Conservation (phyloP, 306 rosid genomes). For the Quercus dentata region DNA sequence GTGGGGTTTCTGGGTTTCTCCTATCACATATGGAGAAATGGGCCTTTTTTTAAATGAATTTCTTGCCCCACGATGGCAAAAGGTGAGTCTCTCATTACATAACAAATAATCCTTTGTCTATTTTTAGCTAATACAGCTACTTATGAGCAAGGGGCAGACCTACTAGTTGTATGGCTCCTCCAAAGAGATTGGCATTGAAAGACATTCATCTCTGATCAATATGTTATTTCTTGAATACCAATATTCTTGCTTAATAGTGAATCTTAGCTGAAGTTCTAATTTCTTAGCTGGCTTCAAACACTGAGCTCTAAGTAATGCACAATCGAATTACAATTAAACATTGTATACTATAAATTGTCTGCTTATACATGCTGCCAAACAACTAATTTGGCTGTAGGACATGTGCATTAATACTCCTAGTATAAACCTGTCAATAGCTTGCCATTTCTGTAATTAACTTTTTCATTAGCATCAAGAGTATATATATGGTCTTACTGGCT, state of each 20-base stretch:
- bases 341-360: conserved; percentile 8
- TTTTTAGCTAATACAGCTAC: not conserved
- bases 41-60: conserved; percentile 33
- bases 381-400: too few species aligned
- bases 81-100: conserved; percentile 14
- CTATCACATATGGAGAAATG: conserved; percentile 32
- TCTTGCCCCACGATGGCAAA: conserved; percentile 26
- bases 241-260: not conserved
- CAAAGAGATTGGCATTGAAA: too few species aligned
- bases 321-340: not conserved
- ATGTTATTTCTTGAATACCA: conserved; percentile 7
- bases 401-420: too few species aligned
- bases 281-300: not conserved
- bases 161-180: too few species aligned
- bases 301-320: too few species aligned
- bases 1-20: conserved; percentile 37
- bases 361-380: too few species aligned
- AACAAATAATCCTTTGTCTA: not conserved
- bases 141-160: too few species aligned
- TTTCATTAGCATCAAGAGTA: not conserved
- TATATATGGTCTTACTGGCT: not conserved
- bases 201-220: too few species aligned
- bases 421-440: not conserved
- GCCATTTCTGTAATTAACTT: not conserved
- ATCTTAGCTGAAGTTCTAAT: not conserved